phyloP scores from a whole-genome alignment of 1,284 basidiomycete genomes.

The Malassezia dermatis region DNA sequence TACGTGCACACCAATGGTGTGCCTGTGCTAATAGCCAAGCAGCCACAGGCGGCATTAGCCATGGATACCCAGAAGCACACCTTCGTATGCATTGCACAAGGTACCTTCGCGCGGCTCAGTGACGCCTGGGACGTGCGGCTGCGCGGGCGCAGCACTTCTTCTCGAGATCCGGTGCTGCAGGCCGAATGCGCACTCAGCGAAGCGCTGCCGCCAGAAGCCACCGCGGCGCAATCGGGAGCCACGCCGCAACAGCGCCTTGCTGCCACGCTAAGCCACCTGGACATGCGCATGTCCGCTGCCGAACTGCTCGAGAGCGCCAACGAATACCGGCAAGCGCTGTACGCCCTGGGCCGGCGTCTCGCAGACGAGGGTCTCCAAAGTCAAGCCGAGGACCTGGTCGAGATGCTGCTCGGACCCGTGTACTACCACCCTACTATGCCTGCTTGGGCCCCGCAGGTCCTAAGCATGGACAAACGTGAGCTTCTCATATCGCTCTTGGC shows the following conservation, averaged over 20 bases:
- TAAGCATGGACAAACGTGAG: constrained; percentile 20
- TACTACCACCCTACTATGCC: constrained; percentile 24
- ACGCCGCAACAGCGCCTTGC: constrained; percentile 27
- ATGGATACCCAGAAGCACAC: constrained; percentile 30
- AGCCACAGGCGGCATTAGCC: constrained; percentile 31
- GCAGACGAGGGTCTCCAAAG: constrained; percentile 39
- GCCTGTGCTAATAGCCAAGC: constrained; percentile 49
- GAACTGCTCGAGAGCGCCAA: constrained; percentile 31
- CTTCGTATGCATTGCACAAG: constrained; percentile 33
- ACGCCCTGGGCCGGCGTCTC: constrained; percentile 32
- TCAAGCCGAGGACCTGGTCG: constrained; percentile 41
- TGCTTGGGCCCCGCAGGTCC: constrained; percentile 18
- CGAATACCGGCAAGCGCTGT: constrained; percentile 36
- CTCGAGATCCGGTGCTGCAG: constrained; percentile 28
- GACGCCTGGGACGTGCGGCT: constrained; percentile 34
- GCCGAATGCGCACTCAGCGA: constrained; percentile 36
- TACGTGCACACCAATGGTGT: constrained; percentile 35
- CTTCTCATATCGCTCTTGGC: constrained; percentile 15
- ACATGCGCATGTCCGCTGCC: constrained; percentile 38
- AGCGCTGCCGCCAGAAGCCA: neutral
- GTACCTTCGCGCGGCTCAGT: constrained; percentile 34
- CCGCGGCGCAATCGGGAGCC: neutral
- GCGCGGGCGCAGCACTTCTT: constrained; percentile 20
- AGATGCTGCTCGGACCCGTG: constrained; percentile 37
- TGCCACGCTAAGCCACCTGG: constrained; percentile 37